These are phyloP conservation scores for Colletotrichum australisinense DNA, from an alignment of 2,329 filamentous ascomycete species.

Conservation along the genomic window DNA sequence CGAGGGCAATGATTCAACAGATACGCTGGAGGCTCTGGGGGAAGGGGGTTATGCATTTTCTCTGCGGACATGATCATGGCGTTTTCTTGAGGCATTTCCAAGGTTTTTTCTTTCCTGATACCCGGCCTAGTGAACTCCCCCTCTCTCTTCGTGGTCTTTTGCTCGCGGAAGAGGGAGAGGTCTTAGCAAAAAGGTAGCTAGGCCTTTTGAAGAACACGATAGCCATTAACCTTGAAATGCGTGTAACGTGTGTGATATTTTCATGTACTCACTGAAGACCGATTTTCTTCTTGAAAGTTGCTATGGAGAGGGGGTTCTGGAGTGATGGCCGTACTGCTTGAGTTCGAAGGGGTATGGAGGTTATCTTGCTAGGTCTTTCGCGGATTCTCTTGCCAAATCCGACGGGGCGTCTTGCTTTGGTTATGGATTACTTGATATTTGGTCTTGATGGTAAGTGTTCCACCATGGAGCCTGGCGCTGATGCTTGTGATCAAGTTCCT, in stretches of 20 bases:
- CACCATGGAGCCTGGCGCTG: too few species aligned
- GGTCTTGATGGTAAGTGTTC: too few species aligned
- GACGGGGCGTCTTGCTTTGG: too few species aligned
- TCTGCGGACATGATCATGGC: conserved; percentile 2
- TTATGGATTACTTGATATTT: too few species aligned
- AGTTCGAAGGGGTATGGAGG: background rate
- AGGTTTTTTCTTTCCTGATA: conserved; percentile 19
- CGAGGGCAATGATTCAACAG: background rate
- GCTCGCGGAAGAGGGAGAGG: background rate
- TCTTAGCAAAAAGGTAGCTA: conserved; percentile 11
- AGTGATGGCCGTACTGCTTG: background rate
- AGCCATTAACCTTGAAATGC: background rate
- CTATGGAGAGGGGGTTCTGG: background rate
- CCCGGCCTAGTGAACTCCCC: conserved; percentile 9
- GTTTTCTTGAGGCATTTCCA: conserved; percentile 16
- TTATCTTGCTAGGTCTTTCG: too few species aligned
- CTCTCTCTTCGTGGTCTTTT: background rate
- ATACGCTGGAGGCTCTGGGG: background rate
- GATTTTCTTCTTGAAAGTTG: background rate
- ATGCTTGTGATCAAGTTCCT: too few species aligned
- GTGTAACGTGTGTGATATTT: background rate
- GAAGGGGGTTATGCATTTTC: background rate
- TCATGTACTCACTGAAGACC: background rate
- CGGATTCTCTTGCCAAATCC: too few species aligned
- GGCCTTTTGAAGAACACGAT: conserved; percentile 16